phyloP scores from a whole-genome alignment of 2,329 filamentous ascomycete species.

The Aspergillus japonicus region DNA sequence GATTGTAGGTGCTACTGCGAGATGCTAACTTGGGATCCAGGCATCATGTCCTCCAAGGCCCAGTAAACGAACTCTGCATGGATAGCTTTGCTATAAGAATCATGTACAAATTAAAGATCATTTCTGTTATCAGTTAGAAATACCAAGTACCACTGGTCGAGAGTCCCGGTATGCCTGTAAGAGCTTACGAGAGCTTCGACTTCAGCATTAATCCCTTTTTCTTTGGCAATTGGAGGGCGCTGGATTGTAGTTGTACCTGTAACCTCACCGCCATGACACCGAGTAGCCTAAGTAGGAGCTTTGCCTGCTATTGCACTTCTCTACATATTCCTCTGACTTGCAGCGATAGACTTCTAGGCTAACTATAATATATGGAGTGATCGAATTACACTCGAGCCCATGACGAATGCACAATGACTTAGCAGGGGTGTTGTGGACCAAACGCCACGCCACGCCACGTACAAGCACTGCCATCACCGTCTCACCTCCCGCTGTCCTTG shows the following conservation, averaged over 20 bases:
- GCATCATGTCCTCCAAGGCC: conserved; percentile 42
- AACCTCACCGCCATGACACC: background rate
- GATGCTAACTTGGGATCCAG: conserved; percentile 18
- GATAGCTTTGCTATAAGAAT: conserved; percentile 33
- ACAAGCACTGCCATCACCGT: no score
- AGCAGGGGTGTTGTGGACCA: no score
- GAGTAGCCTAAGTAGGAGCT: no score
- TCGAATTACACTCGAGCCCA: no score
- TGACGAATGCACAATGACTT: no score
- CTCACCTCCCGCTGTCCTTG: background rate
- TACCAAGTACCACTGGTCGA: conserved; percentile 36
- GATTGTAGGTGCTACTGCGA: background rate
- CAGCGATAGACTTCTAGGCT: no score
- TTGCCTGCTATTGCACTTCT: no score
- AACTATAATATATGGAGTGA: no score
- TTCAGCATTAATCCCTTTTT: no score
- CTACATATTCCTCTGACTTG: no score
- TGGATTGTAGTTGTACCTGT: background rate
- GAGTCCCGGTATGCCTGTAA: background rate
- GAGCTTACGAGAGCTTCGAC: background rate
- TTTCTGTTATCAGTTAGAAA: conserved; percentile 38
- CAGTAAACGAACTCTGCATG: conserved; percentile 36
- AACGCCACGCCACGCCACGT: no score
- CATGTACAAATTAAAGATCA: conserved; percentile 43
- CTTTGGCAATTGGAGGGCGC: no score